Evolutionary conservation across 768 basidiomycete genomes (phyloP), one percentile per base, ranked within the genome.

Genomic region (Lenzites betulinus): DNA sequence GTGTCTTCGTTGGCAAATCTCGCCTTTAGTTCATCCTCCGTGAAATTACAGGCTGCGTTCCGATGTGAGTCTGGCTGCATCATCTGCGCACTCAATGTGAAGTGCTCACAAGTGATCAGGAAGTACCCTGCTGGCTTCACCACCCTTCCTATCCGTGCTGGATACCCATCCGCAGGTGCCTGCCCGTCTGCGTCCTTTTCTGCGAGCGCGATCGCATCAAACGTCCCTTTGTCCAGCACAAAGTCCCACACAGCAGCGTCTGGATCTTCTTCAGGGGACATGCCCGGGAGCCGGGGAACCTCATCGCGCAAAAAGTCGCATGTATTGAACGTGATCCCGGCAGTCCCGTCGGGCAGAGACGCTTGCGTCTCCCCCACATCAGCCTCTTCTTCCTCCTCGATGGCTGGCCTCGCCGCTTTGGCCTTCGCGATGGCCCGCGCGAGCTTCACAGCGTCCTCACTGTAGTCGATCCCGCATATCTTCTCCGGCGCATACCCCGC

Each of bases 151-250:
- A 89, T 81, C 13, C 85, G 82, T 46, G 63, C 67, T 3, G 88
- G 89, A 70, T 94, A 93, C 18, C 67, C 70, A n/a, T 77, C 73
- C 0, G 81, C 81, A 1, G 87, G 86, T 1, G 80, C 76, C 42
- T 65, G 70, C 22, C 87, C 89, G 38, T 71, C 66, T 6, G 74
- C 78, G 42, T 87, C 84, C 67, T 83, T 86, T 55, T 79, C 78
- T 51, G 82, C 87, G 39, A 94, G 74, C 0, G 90, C 88, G 51
- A 93, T 92, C 6, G 92, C 91, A 67, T 94, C 92, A 67, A 85
- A 92, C 0, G 92, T 94, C n/a, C 92, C 92, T 71, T 94, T 94
- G 73, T 94, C 92, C 57, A 93, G 69, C 16, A 93, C 69, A 7
- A 93, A 73, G 68, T 92, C 89, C 92, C 92, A 94, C 35, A 65